These are phyloP conservation scores for Fusarium sp. DNA, from an alignment of 2,329 filamentous ascomycete species.

Conservation along the genomic window DNA sequence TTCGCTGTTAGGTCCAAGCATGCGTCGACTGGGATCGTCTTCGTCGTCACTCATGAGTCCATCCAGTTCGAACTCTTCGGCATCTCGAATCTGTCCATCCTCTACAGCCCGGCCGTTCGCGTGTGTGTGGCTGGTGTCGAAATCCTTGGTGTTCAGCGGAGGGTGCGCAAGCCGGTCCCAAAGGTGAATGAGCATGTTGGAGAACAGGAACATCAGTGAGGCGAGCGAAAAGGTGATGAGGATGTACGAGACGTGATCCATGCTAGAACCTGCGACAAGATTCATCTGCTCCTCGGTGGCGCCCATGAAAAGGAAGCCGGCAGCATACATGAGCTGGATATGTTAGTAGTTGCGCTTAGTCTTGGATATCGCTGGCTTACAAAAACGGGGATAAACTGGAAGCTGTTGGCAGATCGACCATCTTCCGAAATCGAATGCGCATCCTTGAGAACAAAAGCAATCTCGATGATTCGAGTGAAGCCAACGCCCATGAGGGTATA, in stretches of 20 bases:
- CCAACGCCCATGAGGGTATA: slow-evolving; percentile 96
- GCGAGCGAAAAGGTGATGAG: slow-evolving; percentile 91
- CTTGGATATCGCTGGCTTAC: slow-evolving; percentile 56
- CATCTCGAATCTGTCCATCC: slow-evolving; percentile 76
- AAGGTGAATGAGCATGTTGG: slow-evolving; percentile 85
- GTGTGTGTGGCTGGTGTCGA: slow-evolving; percentile 51
- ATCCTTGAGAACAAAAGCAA: slow-evolving; percentile 88
- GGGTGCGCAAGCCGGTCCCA: slow-evolving; percentile 74
- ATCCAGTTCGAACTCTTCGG: slow-evolving; percentile 93
- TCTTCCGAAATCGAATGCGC: slow-evolving; percentile 72
- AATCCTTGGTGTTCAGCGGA: slow-evolving; percentile 50
- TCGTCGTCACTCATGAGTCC: slow-evolving; percentile 92
- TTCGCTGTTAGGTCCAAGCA: slow-evolving; percentile 42
- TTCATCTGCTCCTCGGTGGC: slow-evolving; percentile 97
- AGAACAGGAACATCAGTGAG: slow-evolving; percentile 91
- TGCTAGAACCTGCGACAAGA: slow-evolving; percentile 76
- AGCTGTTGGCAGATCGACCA: slow-evolving; percentile 74
- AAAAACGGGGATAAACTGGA: slow-evolving; percentile 66
- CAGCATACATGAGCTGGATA: slow-evolving; percentile 83
- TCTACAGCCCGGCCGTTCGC: slow-evolving; percentile 54
- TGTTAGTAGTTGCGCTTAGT: slow-evolving; percentile 18
- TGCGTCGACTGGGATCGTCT: slow-evolving; percentile 64
- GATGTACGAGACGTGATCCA: slow-evolving; percentile 93
- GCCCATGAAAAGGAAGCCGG: slow-evolving; percentile 97
- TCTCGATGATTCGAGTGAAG: slow-evolving; percentile 86